Conservation (phyloP, 2,329 filamentous ascomycete genomes). For the Sporothrix luriei region DNA sequence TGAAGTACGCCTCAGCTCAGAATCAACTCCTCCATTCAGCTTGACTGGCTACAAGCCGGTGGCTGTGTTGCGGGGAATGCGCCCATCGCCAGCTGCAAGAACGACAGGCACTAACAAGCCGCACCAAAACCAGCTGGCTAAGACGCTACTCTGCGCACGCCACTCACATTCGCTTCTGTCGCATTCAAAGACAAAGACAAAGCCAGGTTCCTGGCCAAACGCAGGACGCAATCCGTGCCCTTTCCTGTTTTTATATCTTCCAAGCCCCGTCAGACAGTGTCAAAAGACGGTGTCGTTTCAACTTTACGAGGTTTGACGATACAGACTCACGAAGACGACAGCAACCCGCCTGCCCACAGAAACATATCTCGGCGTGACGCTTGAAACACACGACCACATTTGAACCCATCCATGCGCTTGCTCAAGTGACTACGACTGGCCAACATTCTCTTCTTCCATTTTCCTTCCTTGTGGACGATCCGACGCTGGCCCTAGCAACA, state of each 20-base stretch:
- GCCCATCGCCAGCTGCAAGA: neutral
- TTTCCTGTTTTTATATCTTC: slow-evolving; percentile 11
- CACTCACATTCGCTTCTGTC: slow-evolving; percentile 22
- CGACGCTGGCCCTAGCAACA: slow-evolving; percentile 11
- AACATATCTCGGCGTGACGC: neutral
- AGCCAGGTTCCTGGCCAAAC: slow-evolving; percentile 11
- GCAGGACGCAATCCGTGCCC: neutral
- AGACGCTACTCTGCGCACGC: slow-evolving; percentile 4
- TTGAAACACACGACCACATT: slow-evolving; percentile 14
- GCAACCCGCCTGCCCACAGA: neutral
- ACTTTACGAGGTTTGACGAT: neutral
- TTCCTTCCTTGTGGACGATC: slow-evolving; percentile 25
- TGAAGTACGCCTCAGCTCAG: neutral
- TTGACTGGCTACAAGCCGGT: neutral
- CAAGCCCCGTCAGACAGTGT: neutral
- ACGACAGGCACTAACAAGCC: neutral
- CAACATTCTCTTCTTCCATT: neutral
- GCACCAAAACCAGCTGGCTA: slow-evolving; percentile 3
- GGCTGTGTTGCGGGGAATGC: slow-evolving; percentile 19
- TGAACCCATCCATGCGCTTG: slow-evolving; percentile 5
- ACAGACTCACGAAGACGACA: neutral
- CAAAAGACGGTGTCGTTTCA: neutral
- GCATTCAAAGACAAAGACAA: slow-evolving; percentile 9
- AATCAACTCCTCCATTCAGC: neutral
- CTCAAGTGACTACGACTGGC: neutral